Conservation (phyloP, 2,329 filamentous ascomycete species). For the Xylariaceae sp. region DNA sequence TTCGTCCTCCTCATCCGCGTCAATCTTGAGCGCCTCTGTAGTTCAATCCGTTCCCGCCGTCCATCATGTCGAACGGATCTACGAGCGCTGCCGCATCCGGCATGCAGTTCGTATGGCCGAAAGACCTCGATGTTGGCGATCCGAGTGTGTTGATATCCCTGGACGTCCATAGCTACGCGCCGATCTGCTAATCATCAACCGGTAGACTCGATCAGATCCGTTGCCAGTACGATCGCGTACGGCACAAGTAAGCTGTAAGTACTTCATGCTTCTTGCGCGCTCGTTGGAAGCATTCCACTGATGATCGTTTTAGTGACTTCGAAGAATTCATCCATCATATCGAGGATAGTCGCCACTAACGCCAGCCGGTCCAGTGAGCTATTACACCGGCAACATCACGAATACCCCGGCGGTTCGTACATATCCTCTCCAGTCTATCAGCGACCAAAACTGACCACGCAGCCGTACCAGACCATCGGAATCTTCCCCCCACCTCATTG, state of each 20-base stretch:
- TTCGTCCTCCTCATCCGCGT: background rate
- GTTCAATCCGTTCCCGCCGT: background rate
- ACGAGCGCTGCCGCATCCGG: conserved; percentile 25
- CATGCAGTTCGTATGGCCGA: conserved; percentile 32
- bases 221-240: conserved; percentile 55
- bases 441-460: conserved; percentile 7
- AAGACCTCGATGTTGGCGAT: conserved; percentile 37
- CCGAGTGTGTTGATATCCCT: conserved; percentile 14
- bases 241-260: conserved; percentile 39
- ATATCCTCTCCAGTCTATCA: background rate
- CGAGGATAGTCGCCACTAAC: background rate
- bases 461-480: conserved; percentile 44
- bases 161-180: background rate
- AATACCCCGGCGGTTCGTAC: conserved; percentile 40
- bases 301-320: background rate
- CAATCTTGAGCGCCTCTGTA: too few relatives aligned
- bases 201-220: conserved; percentile 56
- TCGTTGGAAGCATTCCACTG: background rate
- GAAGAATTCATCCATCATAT: background rate
- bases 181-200: background rate
- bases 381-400: conserved; percentile 59
- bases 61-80: conserved; percentile 30
- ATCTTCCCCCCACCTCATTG: conserved; percentile 62
- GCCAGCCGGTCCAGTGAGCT: conserved; percentile 39
- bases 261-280: background rate